Evolutionary conservation across 805 yeast genomes (phyloP).

Genomic region (Debaryomyces maramus): DNA sequence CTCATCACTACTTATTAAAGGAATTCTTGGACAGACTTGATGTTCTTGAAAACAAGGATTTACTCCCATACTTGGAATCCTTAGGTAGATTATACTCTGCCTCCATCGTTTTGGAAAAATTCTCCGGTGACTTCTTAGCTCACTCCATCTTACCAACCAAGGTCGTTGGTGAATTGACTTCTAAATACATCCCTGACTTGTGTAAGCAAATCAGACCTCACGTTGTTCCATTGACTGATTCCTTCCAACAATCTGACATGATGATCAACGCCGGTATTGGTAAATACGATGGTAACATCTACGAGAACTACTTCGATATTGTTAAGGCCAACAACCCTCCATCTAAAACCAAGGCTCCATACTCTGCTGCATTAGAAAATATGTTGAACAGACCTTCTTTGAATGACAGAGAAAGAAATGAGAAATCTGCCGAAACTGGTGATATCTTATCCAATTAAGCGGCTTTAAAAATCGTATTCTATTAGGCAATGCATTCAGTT

Average conservation of each 20-base stretch:
- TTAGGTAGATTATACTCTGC: conserved; percentile 36
- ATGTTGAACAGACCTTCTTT: conserved; percentile 42
- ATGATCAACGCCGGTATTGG: conserved; percentile 44
- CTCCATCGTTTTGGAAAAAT: conserved; percentile 32
- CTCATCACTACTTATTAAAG: conserved; percentile 42
- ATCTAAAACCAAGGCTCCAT: conserved; percentile 39
- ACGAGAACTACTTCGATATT: conserved; percentile 40
- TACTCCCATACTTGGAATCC: conserved; percentile 30
- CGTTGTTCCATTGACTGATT: conserved; percentile 41
- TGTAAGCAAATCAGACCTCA: conserved; percentile 40
- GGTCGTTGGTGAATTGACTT: conserved; percentile 27
- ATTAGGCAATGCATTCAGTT: too few species aligned
- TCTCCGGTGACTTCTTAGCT: conserved; percentile 38
- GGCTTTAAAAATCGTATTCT: background rate
- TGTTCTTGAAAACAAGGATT: conserved; percentile 20
- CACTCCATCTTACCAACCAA: conserved; percentile 32
- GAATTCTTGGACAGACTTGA: conserved; percentile 26
- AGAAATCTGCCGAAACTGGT: conserved; percentile 35
- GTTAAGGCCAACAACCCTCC: conserved; percentile 37
- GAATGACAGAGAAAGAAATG: conserved; percentile 40
- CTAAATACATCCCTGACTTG: conserved; percentile 30
- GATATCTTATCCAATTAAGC: conserved; percentile 28
- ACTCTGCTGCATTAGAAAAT: conserved; percentile 35
- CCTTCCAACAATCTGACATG: conserved; percentile 46
- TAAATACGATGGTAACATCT: conserved; percentile 43